Evolutionary conservation across 2,329 filamentous ascomycete species (phyloP).

Genomic region (Coniochaeta hoffmannii): DNA sequence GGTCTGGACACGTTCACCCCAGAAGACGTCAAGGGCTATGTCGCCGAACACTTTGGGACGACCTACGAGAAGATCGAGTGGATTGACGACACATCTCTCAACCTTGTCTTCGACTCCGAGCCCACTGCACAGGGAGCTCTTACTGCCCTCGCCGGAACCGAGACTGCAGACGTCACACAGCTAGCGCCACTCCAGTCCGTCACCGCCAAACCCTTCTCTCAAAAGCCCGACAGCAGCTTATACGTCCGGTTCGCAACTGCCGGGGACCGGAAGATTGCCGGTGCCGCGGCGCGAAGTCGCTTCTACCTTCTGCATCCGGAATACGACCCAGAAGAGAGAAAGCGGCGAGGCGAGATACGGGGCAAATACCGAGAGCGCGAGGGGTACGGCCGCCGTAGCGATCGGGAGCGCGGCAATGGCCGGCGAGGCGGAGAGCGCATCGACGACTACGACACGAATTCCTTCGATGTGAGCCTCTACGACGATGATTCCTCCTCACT

Average conservation of each 20-base stretch:
- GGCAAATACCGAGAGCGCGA: slow-evolving; percentile 55
- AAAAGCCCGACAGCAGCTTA: slow-evolving; percentile 62
- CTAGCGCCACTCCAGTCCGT: slow-evolving; percentile 57
- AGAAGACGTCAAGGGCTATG: slow-evolving; percentile 69
- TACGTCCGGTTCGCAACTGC: slow-evolving; percentile 66
- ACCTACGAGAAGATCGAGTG: slow-evolving; percentile 67
- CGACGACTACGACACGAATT: slow-evolving; percentile 37
- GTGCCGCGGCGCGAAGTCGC: slow-evolving; percentile 73
- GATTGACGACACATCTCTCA: slow-evolving; percentile 90
- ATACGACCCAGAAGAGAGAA: slow-evolving; percentile 70
- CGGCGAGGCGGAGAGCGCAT: slow-evolving; percentile 58
- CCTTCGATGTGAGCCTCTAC: slow-evolving; percentile 70
- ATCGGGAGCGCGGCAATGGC: slow-evolving; percentile 27
- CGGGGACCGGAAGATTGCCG: slow-evolving; percentile 71
- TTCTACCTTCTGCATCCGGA: slow-evolving; percentile 93
- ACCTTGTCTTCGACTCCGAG: slow-evolving; percentile 65
- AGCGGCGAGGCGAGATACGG: slow-evolving; percentile 47
- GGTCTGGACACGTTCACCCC: slow-evolving; percentile 79
- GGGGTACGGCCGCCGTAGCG: slow-evolving; percentile 17
- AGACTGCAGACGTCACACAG: slow-evolving; percentile 45
- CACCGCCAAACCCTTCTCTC: slow-evolving; percentile 60
- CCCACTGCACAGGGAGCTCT: slow-evolving; percentile 46
- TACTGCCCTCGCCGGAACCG: slow-evolving; percentile 40
- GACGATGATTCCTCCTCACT: slow-evolving; percentile 54
- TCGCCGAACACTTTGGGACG: slow-evolving; percentile 57